Evolutionary conservation across 164 flowering plant species (phyloP), one percentile per base, ranked within the genome.

Genomic region (Annona cherimola): DNA sequence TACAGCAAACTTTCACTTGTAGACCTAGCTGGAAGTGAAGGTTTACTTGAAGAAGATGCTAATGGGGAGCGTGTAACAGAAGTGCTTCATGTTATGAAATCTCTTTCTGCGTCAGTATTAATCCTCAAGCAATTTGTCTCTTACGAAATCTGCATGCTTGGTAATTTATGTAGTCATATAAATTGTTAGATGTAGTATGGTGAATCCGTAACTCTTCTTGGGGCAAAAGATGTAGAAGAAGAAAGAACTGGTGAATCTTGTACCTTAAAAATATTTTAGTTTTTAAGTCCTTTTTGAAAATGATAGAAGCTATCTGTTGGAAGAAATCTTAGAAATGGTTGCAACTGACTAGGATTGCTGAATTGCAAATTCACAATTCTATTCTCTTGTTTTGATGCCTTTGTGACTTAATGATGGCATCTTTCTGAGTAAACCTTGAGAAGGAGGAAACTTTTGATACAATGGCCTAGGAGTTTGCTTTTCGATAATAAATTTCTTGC

Each of bases 11-110:
- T 96, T 74, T 90, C 97, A 74, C 90, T 96, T 71, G 90, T 92
- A 69, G 98, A 96, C 82, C 84, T 93, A 82, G 99, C 99, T 84
- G 96, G 97, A 83, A 90, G 98, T 80, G 97, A 90, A 71, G 84
- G 92, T 74, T 69, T 82, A 66, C 76, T 74, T 59, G 76, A 75
- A 4, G 92, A 93, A 75, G 89, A 83, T 82, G 95, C 90, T 69
- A 82, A 83, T 74, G 95, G 97, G 20, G 97, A 90, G 78, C 92
- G 79, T 81, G 89, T 90, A 26, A 90, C 95, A 16, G 98, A 91
- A 42, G 70, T 93, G 81, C 85, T 93, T 75, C 97, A 93, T 84
- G 96, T 87, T 73, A 83, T 88, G 94, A 90, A 90, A 78, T 96
- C 99, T 59, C 89, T 91, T 72, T 96, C 97, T 74, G 97, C 92